Base-by-base conservation (phyloP, 257 asterid species). In the Ajuga chamaepitys region DNA sequence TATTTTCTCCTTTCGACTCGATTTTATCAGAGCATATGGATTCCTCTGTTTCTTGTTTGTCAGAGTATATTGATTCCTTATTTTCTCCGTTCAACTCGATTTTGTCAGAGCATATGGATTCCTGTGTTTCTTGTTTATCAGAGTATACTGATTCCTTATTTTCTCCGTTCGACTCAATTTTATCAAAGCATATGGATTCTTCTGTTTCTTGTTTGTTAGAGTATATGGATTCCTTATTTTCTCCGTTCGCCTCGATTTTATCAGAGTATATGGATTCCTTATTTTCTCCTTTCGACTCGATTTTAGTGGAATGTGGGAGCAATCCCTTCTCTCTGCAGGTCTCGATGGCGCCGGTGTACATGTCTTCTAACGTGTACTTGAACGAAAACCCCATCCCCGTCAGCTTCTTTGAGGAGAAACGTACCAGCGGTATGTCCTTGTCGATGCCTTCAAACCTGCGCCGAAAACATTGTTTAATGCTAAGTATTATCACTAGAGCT, bases 351-450 rank as follows among this genome's bases (percentile, higher is more conserved):
- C 73, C 99, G 75, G 70, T 75, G 51, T 55, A 93, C 97, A 93
- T 93, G 70, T 93, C 95, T 80, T 84, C 90, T 67, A 89, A 67
- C 11, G 78, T 78, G 78, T 89, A 81, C 83, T 93, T 89, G 77
- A 80, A 93, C 5, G 77, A 38, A 38, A 93, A 93, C 9, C 95
- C 99, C 89, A 82, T 79, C 13, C 51, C 83, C 38, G 9, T 37
- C 78, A 87, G 54, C 74, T 89, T 89, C 90, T 89, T 79, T 52
- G 97, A 84, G 13, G 96, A 89, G 77, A 89, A 93, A 3, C 81
- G 59, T 50, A 86, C 95, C 64, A 80, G 62, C 6, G 87, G 79
- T 75, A 80, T 80, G 79, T 83, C 82, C 78, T 89, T 76, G 20
- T 87, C 85, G 32, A 89, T 87, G 30, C 96, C 96, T 56, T 83